Evolutionary conservation across 441 rosid genomes (phyloP).

Genomic region (Erodium texanum): DNA sequence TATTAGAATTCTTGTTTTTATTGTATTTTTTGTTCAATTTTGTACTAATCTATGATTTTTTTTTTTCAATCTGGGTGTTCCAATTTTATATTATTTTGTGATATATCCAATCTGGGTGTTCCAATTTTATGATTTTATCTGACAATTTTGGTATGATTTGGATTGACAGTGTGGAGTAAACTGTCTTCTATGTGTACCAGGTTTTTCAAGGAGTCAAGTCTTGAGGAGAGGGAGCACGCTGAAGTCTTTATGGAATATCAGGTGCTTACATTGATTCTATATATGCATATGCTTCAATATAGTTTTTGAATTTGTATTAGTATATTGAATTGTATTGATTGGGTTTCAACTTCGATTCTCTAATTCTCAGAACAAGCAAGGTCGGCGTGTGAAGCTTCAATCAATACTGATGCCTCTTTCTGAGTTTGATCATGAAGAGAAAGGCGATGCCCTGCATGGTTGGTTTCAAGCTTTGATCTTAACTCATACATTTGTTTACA

Average conservation of each 20-base stretch:
- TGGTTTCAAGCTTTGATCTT: conserved; percentile 12
- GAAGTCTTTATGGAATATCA: conserved; percentile 88
- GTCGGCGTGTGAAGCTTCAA: conserved; percentile 78
- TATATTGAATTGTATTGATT: background rate
- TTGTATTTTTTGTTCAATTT: background rate
- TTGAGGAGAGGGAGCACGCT: conserved; percentile 88
- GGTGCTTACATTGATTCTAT: conserved; percentile 26
- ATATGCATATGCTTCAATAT: background rate
- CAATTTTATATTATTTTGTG: background rate
- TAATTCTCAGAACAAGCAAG: conserved; percentile 54
- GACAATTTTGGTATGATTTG: conserved; percentile 7
- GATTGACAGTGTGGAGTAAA: conserved; percentile 75
- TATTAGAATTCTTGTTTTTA: too few relatives aligned
- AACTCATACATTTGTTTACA: background rate
- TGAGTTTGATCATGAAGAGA: conserved; percentile 78
- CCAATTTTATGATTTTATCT: background rate
- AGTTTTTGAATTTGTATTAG: background rate
- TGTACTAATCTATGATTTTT: background rate
- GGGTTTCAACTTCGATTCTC: background rate
- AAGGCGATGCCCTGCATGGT: conserved; percentile 96
- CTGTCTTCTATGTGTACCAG: conserved; percentile 83
- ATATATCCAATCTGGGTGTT: background rate
- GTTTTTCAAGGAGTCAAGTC: conserved; percentile 91
- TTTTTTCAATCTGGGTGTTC: background rate
- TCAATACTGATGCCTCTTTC: conserved; percentile 56